These are phyloP conservation scores for Cercospora berteroae DNA, from an alignment of 2,329 filamentous ascomycete genomes.

Conservation along the genomic window DNA sequence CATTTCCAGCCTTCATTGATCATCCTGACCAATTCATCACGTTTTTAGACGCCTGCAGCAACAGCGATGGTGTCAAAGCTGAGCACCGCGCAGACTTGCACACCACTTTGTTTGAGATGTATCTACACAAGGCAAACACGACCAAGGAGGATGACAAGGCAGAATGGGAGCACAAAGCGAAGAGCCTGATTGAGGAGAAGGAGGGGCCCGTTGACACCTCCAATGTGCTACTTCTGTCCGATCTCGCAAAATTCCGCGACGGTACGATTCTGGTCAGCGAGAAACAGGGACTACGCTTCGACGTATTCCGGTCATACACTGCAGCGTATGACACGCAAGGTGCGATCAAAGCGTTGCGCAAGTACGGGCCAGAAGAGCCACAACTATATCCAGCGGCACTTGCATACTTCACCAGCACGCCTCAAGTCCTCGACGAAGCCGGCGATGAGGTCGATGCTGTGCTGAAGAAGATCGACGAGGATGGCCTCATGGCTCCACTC, in stretches of 20 bases:
- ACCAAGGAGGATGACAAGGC: slow-evolving; percentile 68
- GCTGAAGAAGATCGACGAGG: slow-evolving; percentile 80
- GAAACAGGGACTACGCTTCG: slow-evolving; percentile 84
- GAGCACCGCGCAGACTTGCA: slow-evolving; percentile 82
- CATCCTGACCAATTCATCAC: slow-evolving; percentile 87
- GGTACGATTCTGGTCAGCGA: slow-evolving; percentile 92
- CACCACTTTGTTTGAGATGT: slow-evolving; percentile 97
- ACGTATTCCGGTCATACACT: slow-evolving; percentile 96
- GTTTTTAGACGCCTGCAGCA: slow-evolving; percentile 85
- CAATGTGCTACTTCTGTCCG: slow-evolving; percentile 87
- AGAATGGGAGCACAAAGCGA: slow-evolving; percentile 88
- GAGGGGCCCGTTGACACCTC: slow-evolving; percentile 88
- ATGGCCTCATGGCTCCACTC: slow-evolving; percentile 89
- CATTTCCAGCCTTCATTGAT: slow-evolving; percentile 95
- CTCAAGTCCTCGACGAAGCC: slow-evolving; percentile 77
- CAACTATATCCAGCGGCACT: slow-evolving; percentile 89
- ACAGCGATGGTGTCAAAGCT: slow-evolving; percentile 67
- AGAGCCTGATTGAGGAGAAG: slow-evolving; percentile 77
- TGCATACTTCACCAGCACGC: slow-evolving; percentile 86
- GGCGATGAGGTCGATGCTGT: slow-evolving; percentile 75
- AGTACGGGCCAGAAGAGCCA: slow-evolving; percentile 88
- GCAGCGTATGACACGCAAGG: slow-evolving; percentile 86
- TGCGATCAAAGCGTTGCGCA: slow-evolving; percentile 82
- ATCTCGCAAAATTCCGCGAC: slow-evolving; percentile 84
- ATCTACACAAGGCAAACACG: slow-evolving; percentile 81